Conservation (phyloP, 2,329 filamentous ascomycete genomes). For the Diaporthe destruens region DNA sequence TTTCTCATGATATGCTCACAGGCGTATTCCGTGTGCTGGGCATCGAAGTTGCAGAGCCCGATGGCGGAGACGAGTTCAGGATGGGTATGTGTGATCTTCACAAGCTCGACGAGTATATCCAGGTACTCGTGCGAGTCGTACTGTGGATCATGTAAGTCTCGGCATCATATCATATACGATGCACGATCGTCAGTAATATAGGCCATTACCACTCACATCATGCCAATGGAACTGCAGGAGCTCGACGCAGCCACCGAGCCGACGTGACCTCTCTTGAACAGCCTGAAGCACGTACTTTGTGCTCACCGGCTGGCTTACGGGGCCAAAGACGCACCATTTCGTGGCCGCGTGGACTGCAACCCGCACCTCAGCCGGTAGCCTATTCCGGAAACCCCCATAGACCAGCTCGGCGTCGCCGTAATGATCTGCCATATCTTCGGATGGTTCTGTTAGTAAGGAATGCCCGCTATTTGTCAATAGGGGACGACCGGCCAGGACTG, state of each 20-base stretch:
- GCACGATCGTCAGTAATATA: not conserved
- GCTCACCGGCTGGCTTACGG: slow-evolving; percentile 45
- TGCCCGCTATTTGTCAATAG: slow-evolving; percentile 6
- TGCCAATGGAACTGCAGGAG: slow-evolving; percentile 54
- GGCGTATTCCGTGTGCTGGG: slow-evolving; percentile 48
- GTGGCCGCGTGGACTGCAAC: slow-evolving; percentile 50
- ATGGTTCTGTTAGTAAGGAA: slow-evolving; percentile 2
- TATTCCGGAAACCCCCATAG: slow-evolving; percentile 50
- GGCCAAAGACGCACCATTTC: slow-evolving; percentile 53
- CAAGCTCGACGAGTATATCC: slow-evolving; percentile 50
- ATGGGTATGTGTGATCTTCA: slow-evolving; percentile 46
- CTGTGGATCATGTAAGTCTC: slow-evolving; percentile 42
- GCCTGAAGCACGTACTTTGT: slow-evolving; percentile 47
- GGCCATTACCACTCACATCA: slow-evolving; percentile 46
- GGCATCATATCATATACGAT: too few relatives aligned
- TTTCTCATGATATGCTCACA: slow-evolving; percentile 51
- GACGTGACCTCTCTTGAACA: slow-evolving; percentile 50
- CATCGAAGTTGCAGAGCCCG: slow-evolving; percentile 54
- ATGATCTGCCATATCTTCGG: slow-evolving; percentile 53
- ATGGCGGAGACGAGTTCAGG: slow-evolving; percentile 49
- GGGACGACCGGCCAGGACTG: not conserved
- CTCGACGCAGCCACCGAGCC: slow-evolving; percentile 51
- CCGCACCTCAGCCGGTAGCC: slow-evolving; percentile 44
- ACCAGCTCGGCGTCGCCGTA: slow-evolving; percentile 54
- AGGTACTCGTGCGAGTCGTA: slow-evolving; percentile 52